Evolutionary conservation across 225 moss, liverwort and hornwort species (phyloP).

Genomic region (Pseudoscleropodium purum): DNA sequence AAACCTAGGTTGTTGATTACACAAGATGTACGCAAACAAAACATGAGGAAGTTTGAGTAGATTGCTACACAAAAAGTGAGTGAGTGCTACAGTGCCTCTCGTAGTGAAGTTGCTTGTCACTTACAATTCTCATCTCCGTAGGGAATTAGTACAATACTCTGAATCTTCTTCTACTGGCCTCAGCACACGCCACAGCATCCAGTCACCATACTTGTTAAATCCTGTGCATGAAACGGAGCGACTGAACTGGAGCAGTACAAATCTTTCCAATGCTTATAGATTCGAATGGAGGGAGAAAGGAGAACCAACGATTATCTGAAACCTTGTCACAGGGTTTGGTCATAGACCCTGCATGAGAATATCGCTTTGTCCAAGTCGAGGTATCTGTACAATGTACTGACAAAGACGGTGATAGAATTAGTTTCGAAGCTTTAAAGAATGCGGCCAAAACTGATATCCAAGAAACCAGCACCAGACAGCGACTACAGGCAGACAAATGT

Average conservation of each 20-base stretch:
- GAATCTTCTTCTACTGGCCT: background rate
- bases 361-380: background rate
- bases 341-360: background rate
- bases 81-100: no score
- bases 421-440: background rate
- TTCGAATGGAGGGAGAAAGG: background rate
- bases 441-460: background rate
- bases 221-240: background rate
- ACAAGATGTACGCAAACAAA: background rate
- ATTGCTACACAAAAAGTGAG: background rate
- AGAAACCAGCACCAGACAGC: background rate
- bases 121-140: background rate
- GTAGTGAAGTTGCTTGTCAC: background rate
- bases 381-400: background rate
- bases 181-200: background rate
- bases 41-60: background rate
- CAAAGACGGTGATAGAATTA: background rate
- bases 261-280: background rate
- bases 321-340: background rate
- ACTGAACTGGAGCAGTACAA: background rate
- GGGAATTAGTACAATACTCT: background rate
- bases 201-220: background rate
- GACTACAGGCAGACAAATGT: background rate
- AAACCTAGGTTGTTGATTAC: background rate
- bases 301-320: background rate